Base-by-base conservation (phyloP, 768 basidiomycete species). In the Suillus brevipes region DNA sequence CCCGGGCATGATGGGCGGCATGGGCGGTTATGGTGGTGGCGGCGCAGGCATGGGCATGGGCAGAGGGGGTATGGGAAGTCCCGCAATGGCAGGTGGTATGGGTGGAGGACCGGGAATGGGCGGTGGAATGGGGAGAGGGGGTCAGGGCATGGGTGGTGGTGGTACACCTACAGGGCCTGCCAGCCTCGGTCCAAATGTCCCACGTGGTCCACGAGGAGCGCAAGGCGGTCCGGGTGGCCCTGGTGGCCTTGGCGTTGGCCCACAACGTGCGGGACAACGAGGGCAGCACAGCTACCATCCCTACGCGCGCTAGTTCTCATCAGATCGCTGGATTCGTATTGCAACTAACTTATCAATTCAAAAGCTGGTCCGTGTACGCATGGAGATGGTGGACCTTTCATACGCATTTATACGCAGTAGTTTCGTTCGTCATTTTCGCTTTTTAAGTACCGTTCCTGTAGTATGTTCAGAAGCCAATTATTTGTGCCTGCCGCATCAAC, bases 231-330 rank as follows among this genome's bases (percentile, higher is more conserved):
- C 82, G n/a, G 77, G 78, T 16, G 82, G 79, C 0, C 79, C 77
- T 2, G 83, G 85, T 70, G 83, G 81, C 16, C 84, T 59, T 42
- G 58, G 58, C n/a, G 88, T 89, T 61, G 91, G 91, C 0, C 91
- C 91, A 4, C 90, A 91, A 75, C 82, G 92, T 63, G 84, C 86
- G 13, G 82, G 78, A 2, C 87, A 89, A 70, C 79, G 91, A 42
- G 91, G 92, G 40, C 88, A 90, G 71, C 91, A 93, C 76, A 85
- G 87, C 68, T 94, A 90, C 78, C 92, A 94, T 70, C 92, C 92
- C 0, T 94, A 94, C 69, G 89, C 90, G 38, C 89, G 91, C 68
- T 91, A 74, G 28, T 28, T 42, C 18, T 38, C 12, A 12, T 42
- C 40, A n/a, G 20, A 73, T 70, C 68, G 69, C 60, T 34, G 61